phyloP scores from a whole-genome alignment of 805 yeast genomes.

The Blastobotrys chiropterorum region DNA sequence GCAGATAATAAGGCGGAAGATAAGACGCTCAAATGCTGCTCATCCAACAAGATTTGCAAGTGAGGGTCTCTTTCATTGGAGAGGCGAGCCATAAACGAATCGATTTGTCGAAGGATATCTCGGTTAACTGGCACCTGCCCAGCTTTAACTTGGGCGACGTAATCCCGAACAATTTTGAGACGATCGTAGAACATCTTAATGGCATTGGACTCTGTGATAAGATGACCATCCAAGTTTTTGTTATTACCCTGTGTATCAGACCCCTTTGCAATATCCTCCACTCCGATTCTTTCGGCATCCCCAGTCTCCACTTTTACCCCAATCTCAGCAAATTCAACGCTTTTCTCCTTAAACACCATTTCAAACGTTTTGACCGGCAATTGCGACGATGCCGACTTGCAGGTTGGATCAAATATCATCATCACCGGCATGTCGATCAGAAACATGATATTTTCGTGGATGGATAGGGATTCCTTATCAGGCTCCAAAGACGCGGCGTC shows the following conservation, averaged over 20 bases:
- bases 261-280: constrained; percentile 23
- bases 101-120: constrained; percentile 19
- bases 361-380: constrained; percentile 24
- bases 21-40: constrained; percentile 23
- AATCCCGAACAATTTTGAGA: constrained; percentile 16
- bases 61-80: constrained; percentile 5
- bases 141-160: constrained; percentile 16
- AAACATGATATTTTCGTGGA: constrained; percentile 15
- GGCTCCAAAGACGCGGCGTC: constrained; percentile 6
- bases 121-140: constrained; percentile 15
- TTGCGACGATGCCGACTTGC: constrained; percentile 4
- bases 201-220: constrained; percentile 22
- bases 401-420: constrained; percentile 18
- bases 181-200: constrained; percentile 22
- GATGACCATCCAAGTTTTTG: constrained; percentile 9
- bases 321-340: constrained; percentile 19
- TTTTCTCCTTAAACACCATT: constrained; percentile 9
- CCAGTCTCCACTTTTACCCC: constrained; percentile 22
- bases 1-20: constrained; percentile 22
- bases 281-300: constrained; percentile 28
- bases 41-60: constrained; percentile 11
- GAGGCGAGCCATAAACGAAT: constrained; percentile 17
- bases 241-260: constrained; percentile 7
- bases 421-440: constrained; percentile 17
- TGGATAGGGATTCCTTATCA: constrained; percentile 5